phyloP scores from a whole-genome alignment of 495 filamentous ascomycete species.

The Emericellopsis terricola region DNA sequence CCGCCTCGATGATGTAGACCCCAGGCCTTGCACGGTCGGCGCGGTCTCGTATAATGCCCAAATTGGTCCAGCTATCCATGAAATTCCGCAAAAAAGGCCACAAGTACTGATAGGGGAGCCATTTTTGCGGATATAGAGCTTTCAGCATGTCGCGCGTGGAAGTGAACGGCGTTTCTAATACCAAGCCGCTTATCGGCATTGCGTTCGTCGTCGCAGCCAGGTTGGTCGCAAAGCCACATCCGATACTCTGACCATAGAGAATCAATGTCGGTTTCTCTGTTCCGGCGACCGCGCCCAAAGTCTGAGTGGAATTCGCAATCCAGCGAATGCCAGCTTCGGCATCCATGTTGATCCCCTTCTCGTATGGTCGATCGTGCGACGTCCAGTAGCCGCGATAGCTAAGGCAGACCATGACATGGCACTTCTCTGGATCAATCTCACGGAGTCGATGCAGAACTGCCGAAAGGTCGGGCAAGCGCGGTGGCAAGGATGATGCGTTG shows the following conservation, averaged over 20 bases:
- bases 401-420: slow-evolving; percentile 42
- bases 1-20: slow-evolving; percentile 43
- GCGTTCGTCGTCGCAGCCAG: slow-evolving; percentile 14
- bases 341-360: slow-evolving; percentile 47
- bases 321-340: slow-evolving; percentile 40
- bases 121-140: slow-evolving; percentile 62
- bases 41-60: slow-evolving; percentile 14
- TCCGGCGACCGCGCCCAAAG: slow-evolving; percentile 6
- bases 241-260: slow-evolving; percentile 72
- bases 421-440: slow-evolving; percentile 10
- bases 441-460: slow-evolving; percentile 25
- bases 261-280: slow-evolving; percentile 23
- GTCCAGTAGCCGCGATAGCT: slow-evolving; percentile 73
- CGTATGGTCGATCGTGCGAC: slow-evolving; percentile 47
- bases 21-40: slow-evolving; percentile 12
- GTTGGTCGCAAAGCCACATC: slow-evolving; percentile 39
- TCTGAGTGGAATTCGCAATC: slow-evolving; percentile 26
- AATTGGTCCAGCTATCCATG: slow-evolving; percentile 25
- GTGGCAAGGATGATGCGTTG: slow-evolving; percentile 50
- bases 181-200: slow-evolving; percentile 21
- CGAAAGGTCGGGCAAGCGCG: slow-evolving; percentile 51
- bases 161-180: slow-evolving; percentile 64
- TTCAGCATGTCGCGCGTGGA: slow-evolving; percentile 57
- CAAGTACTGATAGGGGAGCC: slow-evolving; percentile 49
- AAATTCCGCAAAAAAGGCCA: slow-evolving; percentile 31